These are phyloP conservation scores for Pogostemon cablin DNA, from an alignment of 257 asterid species.

Conservation along the genomic window DNA sequence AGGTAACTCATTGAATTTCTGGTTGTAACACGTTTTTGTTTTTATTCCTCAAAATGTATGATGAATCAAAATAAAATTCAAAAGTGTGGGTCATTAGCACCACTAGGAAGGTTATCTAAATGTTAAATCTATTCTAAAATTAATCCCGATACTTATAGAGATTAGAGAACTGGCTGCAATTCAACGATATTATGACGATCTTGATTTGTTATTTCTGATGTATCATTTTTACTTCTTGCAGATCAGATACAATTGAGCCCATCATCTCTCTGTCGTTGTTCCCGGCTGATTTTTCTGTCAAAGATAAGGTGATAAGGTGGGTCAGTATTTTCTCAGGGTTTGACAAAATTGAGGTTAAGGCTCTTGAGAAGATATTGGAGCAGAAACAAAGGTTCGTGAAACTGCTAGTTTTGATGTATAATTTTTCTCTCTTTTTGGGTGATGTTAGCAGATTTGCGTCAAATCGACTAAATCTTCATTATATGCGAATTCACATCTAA, in stretches of 20 bases:
- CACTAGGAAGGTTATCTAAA: conserved; percentile 19
- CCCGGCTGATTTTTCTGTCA: conserved; percentile 71
- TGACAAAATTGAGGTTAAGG: conserved; percentile 92
- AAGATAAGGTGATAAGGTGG: conserved; percentile 78
- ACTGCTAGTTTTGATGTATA: conserved; percentile 28
- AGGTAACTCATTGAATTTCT: conserved; percentile 54
- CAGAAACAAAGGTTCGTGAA: conserved; percentile 90
- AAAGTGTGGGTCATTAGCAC: neutral
- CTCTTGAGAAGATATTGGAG: conserved; percentile 94
- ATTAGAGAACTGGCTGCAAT: conserved; percentile 21
- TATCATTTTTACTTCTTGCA: conserved; percentile 46
- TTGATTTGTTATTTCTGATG: conserved; percentile 17
- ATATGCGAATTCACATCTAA: conserved; percentile 4
- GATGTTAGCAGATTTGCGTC: conserved; percentile 14
- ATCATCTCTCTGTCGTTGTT: conserved; percentile 75
- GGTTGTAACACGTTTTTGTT: conserved; percentile 14
- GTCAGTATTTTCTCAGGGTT: conserved; percentile 71
- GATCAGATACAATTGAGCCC: conserved; percentile 85
- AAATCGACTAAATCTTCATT: conserved; percentile 24
- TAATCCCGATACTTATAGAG: conserved; percentile 24
- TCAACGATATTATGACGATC: conserved; percentile 14
- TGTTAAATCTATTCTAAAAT: neutral
- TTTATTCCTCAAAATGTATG: conserved; percentile 16
- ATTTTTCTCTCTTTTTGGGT: neutral
- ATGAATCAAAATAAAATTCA: conserved; percentile 19